These are phyloP conservation scores for Panaeolus cyanescens DNA, from an alignment of 768 basidiomycete genomes.

Conservation along the genomic window DNA sequence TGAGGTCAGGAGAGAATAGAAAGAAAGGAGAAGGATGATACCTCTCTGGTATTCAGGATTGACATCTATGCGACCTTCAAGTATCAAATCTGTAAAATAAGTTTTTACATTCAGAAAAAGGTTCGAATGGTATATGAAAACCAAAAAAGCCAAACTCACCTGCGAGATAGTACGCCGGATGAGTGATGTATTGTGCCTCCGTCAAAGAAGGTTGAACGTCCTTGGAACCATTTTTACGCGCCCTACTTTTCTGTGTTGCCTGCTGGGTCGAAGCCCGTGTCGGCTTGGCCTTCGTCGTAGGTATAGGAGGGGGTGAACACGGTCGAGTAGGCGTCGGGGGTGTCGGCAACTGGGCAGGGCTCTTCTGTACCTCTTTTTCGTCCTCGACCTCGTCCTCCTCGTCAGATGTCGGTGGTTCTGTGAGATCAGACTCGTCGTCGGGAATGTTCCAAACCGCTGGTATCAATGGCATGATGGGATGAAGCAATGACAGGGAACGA, in stretches of 20 bases:
- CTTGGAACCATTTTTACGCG: slow-evolving; percentile 11
- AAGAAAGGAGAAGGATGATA: slow-evolving; percentile 24
- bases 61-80: slow-evolving; percentile 48
- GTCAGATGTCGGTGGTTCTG: slow-evolving; percentile 38
- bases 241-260: slow-evolving; percentile 20
- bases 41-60: slow-evolving; percentile 72
- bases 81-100: slow-evolving; percentile 44
- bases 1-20: not conserved
- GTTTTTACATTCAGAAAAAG: not conserved
- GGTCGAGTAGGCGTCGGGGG: not conserved
- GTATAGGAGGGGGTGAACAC: not conserved
- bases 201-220: slow-evolving; percentile 5
- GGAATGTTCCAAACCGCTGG: not conserved
- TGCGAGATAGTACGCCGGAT: slow-evolving; percentile 20
- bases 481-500: not conserved
- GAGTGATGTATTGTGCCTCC: not conserved
- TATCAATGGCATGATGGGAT: not conserved
- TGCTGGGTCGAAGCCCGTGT: slow-evolving; percentile 14
- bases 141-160: slow-evolving; percentile 34
- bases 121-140: not conserved
- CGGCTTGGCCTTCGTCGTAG: not conserved
- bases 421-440: slow-evolving; percentile 46
- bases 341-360: slow-evolving; percentile 4
- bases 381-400: slow-evolving; percentile 36
- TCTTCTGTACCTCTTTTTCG: slow-evolving; percentile 27